A percentile compares a stretch with the other conserved stretches of the same genome.
Evolutionary conservation across 441 rosid genomes (phyloP).

Genomic region (Euphorbia celastroides): DNA sequence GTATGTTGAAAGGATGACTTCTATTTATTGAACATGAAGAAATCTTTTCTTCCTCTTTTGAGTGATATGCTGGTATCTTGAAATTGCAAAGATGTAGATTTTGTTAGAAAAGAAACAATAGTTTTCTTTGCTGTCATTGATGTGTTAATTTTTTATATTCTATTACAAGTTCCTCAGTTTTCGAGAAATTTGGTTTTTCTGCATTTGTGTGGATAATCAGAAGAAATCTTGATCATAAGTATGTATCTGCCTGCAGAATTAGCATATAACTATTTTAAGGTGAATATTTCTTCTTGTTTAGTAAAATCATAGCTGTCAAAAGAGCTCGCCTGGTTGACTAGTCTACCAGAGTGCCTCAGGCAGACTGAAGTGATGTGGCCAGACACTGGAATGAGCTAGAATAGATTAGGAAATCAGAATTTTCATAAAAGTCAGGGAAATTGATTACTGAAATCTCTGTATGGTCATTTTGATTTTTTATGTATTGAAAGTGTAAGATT

Average conservation of each 20-base stretch:
- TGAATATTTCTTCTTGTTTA: too few species aligned
- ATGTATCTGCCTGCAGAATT: not conserved
- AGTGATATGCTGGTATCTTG: conserved; percentile 8
- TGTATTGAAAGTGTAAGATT: not conserved
- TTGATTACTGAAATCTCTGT: too few species aligned
- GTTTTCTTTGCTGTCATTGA: not conserved
- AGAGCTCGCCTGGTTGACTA: too few species aligned
- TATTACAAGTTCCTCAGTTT: not conserved
- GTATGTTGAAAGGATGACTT: not conserved
- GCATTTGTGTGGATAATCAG: not conserved
- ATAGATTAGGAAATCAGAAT: too few species aligned
- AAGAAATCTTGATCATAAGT: not conserved
- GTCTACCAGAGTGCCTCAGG: too few species aligned
- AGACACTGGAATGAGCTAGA: too few species aligned
- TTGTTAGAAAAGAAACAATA: not conserved
- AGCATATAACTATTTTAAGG: not conserved
- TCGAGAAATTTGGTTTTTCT: not conserved
- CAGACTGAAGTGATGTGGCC: too few species aligned
- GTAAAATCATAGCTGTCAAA: too few species aligned
- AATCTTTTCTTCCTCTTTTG: not conserved
- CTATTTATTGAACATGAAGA: not conserved
- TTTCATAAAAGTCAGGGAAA: too few species aligned
- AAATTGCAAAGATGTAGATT: not conserved
- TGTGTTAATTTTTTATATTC: not conserved
- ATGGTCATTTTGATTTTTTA: not conserved